phyloP scores from a whole-genome alignment of 495 filamentous ascomycete species.

The Hypoxylon fragiforme region DNA sequence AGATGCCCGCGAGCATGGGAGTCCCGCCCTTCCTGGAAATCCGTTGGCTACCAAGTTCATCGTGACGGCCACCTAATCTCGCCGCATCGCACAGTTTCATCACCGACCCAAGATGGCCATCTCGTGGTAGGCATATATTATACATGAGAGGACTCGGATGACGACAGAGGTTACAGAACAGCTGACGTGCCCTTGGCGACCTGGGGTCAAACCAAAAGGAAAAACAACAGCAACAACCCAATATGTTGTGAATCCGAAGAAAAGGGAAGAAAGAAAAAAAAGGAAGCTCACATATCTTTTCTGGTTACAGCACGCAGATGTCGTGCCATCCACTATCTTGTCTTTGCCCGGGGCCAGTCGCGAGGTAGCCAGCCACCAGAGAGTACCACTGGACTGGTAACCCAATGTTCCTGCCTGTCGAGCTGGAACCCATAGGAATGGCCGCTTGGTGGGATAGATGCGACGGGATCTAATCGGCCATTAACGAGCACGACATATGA shows the following conservation, averaged over 20 bases:
- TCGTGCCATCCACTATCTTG: constrained; percentile 23
- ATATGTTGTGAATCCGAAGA: constrained; percentile 33
- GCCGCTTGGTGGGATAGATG: constrained; percentile 10
- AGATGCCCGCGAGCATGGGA: constrained; percentile 30
- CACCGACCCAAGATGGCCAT: constrained; percentile 10
- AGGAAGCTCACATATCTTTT: constrained; percentile 26
- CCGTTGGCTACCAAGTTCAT: constrained; percentile 32
- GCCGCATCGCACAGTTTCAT: constrained; percentile 35
- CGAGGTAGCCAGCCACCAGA: constrained; percentile 12
- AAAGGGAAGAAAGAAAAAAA: too few relatives aligned
- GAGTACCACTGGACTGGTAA: constrained; percentile 27
- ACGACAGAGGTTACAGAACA: constrained; percentile 35
- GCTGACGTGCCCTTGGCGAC: constrained; percentile 31
- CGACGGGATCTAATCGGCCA: constrained; percentile 26
- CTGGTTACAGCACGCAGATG: constrained; percentile 9
- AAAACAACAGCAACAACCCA: too few relatives aligned
- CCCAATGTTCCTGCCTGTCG: constrained; percentile 4
- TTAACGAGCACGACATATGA: constrained; percentile 15
- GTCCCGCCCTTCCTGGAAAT: constrained; percentile 21
- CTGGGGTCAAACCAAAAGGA: constrained; percentile 19
- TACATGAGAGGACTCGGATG: constrained; percentile 21
- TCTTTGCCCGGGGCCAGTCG: constrained; percentile 23
- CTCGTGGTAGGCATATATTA: constrained; percentile 14
- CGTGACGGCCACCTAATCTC: constrained; percentile 34
- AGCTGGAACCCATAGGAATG: constrained; percentile 4